Percentiles rank a stretch among this genome's conserved stretches.
These are phyloP conservation scores for Penicillium sp. DNA, from an alignment of 2,329 filamentous ascomycete species.

Conservation along the genomic window DNA sequence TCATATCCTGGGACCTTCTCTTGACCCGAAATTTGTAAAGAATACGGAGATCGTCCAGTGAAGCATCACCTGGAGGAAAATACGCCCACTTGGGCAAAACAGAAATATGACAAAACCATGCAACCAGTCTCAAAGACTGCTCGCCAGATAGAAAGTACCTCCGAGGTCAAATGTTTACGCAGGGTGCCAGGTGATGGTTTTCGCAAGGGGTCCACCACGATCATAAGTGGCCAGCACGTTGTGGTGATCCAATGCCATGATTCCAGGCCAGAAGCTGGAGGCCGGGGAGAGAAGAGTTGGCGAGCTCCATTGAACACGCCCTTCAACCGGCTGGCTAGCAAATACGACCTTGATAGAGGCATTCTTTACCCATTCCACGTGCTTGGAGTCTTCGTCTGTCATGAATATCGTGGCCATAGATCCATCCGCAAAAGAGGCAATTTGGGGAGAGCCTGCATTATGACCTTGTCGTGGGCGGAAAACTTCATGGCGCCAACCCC, in stretches of 20 bases:
- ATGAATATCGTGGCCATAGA: constrained; percentile 49
- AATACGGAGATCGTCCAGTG: not conserved
- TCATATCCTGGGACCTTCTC: not conserved
- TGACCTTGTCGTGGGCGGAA: constrained; percentile 41
- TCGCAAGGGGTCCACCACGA: constrained; percentile 29
- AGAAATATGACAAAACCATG: not conserved
- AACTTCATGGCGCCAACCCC: constrained; percentile 44
- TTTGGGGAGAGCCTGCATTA: constrained; percentile 50
- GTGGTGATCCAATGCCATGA: constrained; percentile 33
- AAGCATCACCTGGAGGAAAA: not conserved
- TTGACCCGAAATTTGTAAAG: not conserved
- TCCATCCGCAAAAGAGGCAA: constrained; percentile 43
- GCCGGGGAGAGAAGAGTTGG: constrained; percentile 33
- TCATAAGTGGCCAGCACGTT: constrained; percentile 34
- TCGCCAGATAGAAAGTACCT: not conserved
- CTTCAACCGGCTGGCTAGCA: constrained; percentile 34
- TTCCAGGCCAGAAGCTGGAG: constrained; percentile 43
- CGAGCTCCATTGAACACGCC: constrained; percentile 38
- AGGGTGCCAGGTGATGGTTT: constrained; percentile 27
- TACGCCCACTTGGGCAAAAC: not conserved
- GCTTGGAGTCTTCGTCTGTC: constrained; percentile 47
- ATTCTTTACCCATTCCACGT: constrained; percentile 42
- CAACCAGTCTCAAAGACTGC: not conserved
- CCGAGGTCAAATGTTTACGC: constrained; percentile 1
- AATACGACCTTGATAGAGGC: constrained; percentile 47